Conservation (phyloP, 345 rosid species). For the Tarenaya hassleriana region DNA sequence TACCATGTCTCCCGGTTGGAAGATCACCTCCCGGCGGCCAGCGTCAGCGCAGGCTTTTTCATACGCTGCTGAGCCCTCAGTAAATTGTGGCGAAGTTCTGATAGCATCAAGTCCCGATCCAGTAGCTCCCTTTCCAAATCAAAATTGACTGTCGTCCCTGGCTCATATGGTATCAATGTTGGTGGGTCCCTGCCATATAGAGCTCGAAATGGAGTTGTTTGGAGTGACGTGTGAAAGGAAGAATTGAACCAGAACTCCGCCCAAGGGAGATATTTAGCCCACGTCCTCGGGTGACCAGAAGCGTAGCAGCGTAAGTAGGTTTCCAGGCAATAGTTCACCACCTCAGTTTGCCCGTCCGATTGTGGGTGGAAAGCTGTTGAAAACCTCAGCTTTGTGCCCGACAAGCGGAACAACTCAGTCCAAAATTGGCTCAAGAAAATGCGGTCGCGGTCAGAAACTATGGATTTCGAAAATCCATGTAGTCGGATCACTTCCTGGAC, state of each 20-base stretch:
- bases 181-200: too few relatives aligned
- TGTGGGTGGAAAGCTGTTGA: background rate
- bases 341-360: background rate
- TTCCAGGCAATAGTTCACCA: background rate
- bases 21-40: background rate
- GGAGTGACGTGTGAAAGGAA: background rate
- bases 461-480: constrained; percentile 9
- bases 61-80: background rate
- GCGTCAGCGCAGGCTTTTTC: background rate
- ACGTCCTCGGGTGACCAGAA: background rate
- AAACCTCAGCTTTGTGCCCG: background rate
- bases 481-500: background rate
- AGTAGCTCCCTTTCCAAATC: too few relatives aligned
- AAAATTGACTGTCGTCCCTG: too few relatives aligned
- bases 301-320: background rate
- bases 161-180: too few relatives aligned
- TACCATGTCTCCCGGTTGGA: background rate
- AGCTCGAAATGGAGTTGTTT: too few relatives aligned
- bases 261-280: background rate
- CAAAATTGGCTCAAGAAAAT: background rate
- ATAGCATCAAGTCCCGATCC: too few relatives aligned
- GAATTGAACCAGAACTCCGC: background rate
- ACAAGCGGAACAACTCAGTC: background rate
- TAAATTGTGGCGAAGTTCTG: too few relatives aligned
- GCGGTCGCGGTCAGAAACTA: background rate